Conservation (phyloP, 352 stramenopile genomes). For the Globisporangium radiosum region DNA sequence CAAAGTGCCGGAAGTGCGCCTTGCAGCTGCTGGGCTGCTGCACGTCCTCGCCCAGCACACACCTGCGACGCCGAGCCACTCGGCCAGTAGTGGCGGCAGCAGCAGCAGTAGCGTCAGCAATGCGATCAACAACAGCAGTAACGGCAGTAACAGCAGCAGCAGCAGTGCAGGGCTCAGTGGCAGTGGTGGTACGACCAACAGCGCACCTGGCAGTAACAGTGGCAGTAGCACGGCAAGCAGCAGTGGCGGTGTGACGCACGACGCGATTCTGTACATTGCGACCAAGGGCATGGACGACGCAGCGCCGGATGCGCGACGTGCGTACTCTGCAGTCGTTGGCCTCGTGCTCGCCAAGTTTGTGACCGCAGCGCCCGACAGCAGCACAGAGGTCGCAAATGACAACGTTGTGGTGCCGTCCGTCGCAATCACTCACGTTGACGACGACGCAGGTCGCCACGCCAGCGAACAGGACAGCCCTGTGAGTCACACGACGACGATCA, state of each 20-base stretch:
- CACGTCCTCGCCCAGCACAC: conserved; percentile 57
- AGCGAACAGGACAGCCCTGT: conserved; percentile 12
- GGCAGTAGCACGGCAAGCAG: conserved; percentile 5
- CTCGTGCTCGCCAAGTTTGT: conserved; percentile 76
- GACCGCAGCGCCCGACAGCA: conserved; percentile 31
- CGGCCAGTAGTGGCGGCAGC: conserved; percentile 5
- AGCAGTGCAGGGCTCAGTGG: conserved; percentile 7
- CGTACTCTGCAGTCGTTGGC: conserved; percentile 61
- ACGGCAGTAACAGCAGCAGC: conserved; percentile 6
- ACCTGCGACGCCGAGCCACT: conserved; percentile 15
- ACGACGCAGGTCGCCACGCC: conserved; percentile 13
- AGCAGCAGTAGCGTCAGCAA: conserved; percentile 15
- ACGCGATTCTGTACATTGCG: conserved; percentile 63
- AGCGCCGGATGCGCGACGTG: conserved; percentile 49
- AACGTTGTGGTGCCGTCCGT: conserved; percentile 9
- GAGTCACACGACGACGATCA: background rate
- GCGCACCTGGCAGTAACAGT: conserved; percentile 2
- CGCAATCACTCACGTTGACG: conserved; percentile 19
- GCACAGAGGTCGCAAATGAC: background rate
- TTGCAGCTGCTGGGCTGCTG: conserved; percentile 52
- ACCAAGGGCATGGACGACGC: conserved; percentile 76
- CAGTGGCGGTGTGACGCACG: conserved; percentile 36
- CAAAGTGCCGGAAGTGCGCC: conserved; percentile 67
- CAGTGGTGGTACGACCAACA: conserved; percentile 10
- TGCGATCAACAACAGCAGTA: conserved; percentile 5